These are phyloP conservation scores for Pseudogymnoascus sp. DNA, from an alignment of 2,329 filamentous ascomycete genomes.

Conservation along the genomic window DNA sequence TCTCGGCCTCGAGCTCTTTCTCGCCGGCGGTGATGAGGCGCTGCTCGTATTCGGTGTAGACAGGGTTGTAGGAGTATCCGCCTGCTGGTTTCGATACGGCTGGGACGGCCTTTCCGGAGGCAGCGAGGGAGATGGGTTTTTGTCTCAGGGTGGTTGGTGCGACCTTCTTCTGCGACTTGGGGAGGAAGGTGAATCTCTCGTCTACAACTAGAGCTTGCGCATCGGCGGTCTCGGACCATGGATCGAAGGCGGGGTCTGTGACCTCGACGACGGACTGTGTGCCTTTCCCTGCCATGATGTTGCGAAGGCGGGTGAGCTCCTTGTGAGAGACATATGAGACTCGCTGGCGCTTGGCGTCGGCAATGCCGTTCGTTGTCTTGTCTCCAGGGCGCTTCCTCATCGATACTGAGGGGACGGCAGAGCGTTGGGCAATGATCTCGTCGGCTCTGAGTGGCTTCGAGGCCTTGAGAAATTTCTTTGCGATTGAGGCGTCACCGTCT, in stretches of 20 bases:
- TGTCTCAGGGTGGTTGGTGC: conserved; percentile 69
- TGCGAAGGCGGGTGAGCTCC: conserved; percentile 70
- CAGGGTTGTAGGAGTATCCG: conserved; percentile 87
- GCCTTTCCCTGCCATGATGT: conserved; percentile 63
- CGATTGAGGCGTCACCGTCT: conserved; percentile 59
- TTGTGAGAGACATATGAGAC: conserved; percentile 76
- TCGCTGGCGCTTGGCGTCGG: conserved; percentile 66
- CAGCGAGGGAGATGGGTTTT: conserved; percentile 73
- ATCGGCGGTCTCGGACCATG: conserved; percentile 58
- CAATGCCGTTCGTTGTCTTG: conserved; percentile 64
- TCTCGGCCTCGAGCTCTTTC: conserved; percentile 72
- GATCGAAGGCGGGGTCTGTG: conserved; percentile 65
- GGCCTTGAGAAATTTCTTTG: conserved; percentile 56
- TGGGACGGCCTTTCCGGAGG: conserved; percentile 70
- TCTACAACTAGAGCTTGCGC: conserved; percentile 40
- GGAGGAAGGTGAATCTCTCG: conserved; percentile 56
- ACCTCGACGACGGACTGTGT: conserved; percentile 39
- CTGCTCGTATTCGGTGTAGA: conserved; percentile 76
- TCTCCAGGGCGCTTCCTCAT: conserved; percentile 64
- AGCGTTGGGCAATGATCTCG: conserved; percentile 82
- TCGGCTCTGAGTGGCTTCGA: conserved; percentile 81
- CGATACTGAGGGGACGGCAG: conserved; percentile 70
- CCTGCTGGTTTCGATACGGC: conserved; percentile 72
- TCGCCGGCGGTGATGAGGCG: conserved; percentile 67
- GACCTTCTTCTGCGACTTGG: conserved; percentile 57